Base-by-base conservation (phyloP, 148 eudicot genomes). In the Fagopyrum esculentum region DNA sequence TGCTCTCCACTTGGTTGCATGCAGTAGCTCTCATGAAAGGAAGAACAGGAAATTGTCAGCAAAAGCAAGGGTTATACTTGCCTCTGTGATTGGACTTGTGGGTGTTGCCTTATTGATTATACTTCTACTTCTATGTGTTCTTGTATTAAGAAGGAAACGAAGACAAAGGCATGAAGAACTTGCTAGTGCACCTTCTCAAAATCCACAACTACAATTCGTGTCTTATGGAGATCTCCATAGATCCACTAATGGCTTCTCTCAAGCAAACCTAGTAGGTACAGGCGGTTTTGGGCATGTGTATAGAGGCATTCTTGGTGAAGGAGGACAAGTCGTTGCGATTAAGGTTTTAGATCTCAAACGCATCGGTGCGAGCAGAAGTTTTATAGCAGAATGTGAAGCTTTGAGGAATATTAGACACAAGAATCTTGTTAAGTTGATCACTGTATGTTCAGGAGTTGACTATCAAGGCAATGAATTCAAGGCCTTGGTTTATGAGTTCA, bases 401-500 rank as follows among this genome's bases (percentile, higher is more conserved):
- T 45, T 60, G 70, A 60, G 44, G 54, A 61, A 15, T 9, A 60
- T 75, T 9, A 64, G 77, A 2, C 77, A 75, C 71, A 19, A 54
- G 16, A 35, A 35, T 35, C 40, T 35, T 35, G 40, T 35, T 35
- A 59, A 40, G 70, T 22, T 75, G 45, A 6, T 75, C 45, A 7
- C 70, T 9, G 40, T 19, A 10, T 75, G 77, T 35, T 75, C 77
- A 3, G 45, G 71, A 13, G 22, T 75, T 17, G 77, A 75, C 17
- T 75, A 56, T 45, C 45, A 74, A 54, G 64, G 76, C 3, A 29
- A 35, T 55, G 76, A 55, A 3, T 74, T 74, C 26, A 75, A 75
- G 61, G 77, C 77, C 26, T 45, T 75, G 43, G 71, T 60, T 17
- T 75, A 59, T 10, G 77, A 75, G 43, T 75, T 16, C 77, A 54